Evolutionary conservation across 179 eudicot species (phyloP).

Genomic region (Silene noctiflora): DNA sequence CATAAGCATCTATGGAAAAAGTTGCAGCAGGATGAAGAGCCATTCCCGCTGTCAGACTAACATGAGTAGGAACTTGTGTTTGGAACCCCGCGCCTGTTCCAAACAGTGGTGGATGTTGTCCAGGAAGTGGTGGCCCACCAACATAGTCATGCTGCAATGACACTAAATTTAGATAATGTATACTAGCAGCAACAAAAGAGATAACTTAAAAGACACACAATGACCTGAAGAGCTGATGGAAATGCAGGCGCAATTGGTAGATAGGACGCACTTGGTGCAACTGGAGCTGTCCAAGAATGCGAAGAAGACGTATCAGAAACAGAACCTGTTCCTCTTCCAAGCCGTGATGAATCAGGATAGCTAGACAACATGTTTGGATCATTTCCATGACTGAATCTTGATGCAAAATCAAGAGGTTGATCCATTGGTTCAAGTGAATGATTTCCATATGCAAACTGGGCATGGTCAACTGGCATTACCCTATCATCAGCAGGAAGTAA

Average conservation of each 20-base stretch:
- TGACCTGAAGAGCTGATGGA: slow-evolving; percentile 61
- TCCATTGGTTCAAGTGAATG: slow-evolving; percentile 45
- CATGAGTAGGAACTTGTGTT: slow-evolving; percentile 41
- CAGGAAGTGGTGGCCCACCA: slow-evolving; percentile 50
- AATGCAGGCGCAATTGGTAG: slow-evolving; percentile 53
- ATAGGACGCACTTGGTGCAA: slow-evolving; percentile 40
- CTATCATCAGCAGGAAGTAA: slow-evolving; percentile 41
- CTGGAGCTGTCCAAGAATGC: slow-evolving; percentile 57
- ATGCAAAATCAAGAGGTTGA: slow-evolving; percentile 74
- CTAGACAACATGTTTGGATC: slow-evolving; percentile 44
- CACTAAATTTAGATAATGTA: slow-evolving; percentile 21
- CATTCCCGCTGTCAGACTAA: slow-evolving; percentile 51
- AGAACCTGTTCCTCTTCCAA: slow-evolving; percentile 40
- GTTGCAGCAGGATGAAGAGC: slow-evolving; percentile 51
- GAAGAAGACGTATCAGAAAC: slow-evolving; percentile 40
- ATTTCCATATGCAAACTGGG: slow-evolving; percentile 47
- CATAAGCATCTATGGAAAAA: slow-evolving; percentile 66
- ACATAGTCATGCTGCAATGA: slow-evolving; percentile 62
- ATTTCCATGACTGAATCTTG: slow-evolving; percentile 48
- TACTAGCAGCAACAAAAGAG: not conserved
- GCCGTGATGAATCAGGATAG: slow-evolving; percentile 44
- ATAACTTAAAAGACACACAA: slow-evolving; percentile 15
- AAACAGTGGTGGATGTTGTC: slow-evolving; percentile 56
- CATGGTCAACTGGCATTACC: slow-evolving; percentile 40
- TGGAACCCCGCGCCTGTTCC: slow-evolving; percentile 62